Evolutionary conservation across 192 early-diverging fungal genomes (phyloP), one percentile per base, ranked within the genome.

Genomic region (Spinellus fusiger): DNA sequence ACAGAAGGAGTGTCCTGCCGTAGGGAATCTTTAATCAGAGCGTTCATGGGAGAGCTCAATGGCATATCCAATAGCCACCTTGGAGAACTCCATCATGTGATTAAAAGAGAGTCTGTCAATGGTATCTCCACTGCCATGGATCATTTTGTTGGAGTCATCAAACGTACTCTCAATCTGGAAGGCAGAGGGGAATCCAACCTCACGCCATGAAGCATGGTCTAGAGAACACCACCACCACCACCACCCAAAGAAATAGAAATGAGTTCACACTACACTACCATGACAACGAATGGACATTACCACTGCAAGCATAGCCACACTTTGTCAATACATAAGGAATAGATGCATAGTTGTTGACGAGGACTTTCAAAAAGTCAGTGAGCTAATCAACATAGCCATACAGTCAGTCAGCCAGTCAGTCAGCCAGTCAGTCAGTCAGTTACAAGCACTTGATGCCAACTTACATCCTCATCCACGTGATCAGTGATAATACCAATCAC

Each of bases 181-280:
- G 6, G 88, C 86, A 27, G 93, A 87, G 22, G 87, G 87, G 77
- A 81, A 93, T 1, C 94, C 95, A n/a, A 84, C 83, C 63, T 88
- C 84, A 59, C 79, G 81, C 94, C 94, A 98, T 27, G 88, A 88
- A 5, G 93, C 92, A 69, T 98, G 93, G 75, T 98, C 95, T 51
- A 87, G 87, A 74, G 84, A 89, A 49, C n/a, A n/a, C n/a, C n/a
- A n/a, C n/a, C n/a, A n/a, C n/a, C n/a, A n/a, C n/a, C n/a, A n/a
- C n/a, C n/a, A n/a, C n/a, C n/a, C n/a, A 75, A 44, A 46, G 7
- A 50, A 55, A 26, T 22, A 9, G 47, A 37, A 66, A 44, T 20
- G 54, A 23, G n/a, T 20, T 13, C 22, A 35, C 31, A 5, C n/a
- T 16, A 18, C 10, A 25, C 7, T n/a, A 15, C 10, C 23, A 46